Base-by-base conservation (phyloP, 1,284 basidiomycete species). In the Pisolithus thermaeus region DNA sequence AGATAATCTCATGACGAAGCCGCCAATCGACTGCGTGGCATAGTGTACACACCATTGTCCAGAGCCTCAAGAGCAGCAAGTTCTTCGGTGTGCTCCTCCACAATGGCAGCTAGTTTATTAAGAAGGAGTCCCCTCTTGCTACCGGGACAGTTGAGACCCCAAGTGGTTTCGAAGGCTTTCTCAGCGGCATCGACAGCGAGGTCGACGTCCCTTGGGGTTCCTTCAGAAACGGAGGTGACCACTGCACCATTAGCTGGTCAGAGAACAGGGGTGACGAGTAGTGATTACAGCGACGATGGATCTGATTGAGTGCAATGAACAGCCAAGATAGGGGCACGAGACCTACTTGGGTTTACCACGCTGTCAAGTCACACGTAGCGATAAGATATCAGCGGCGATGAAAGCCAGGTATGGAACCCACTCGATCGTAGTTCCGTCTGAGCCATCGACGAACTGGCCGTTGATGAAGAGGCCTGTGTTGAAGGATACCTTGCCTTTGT, bases 391-490 rank as follows among this genome's bases (percentile, higher is more conserved):
- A 35, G 47, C 18, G 40, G 7, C 6, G 42, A 30, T 36, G 35
- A 32, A 39, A 41, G 44, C 25, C 36, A 16, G 22, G 36, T 39
- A 30, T 12, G 11, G 27, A 16, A 72, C 81, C 62, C 62, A 90
- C 83, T 90, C 86, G 63, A 90, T 83, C 16, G 78, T 81, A 23
- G 72, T 78, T 11, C 75, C 70, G 52, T 83, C 78, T n/a, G 73
- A 72, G n/a, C 86, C 87, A 56, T 84, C 80, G 39, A 80, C 74
- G 66, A 84, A 95, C 73, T 95, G 70, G 68, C 87, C 87, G 70
- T 84, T 76, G 73, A 96, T 92, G 77, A 82, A 94, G 57, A 95
- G 70, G 45, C 91, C 90, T 27, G 86, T 84, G 56, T 70, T 75
- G 70, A 91, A 79, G 49, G 77, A 75, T 44, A 82, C 77, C 57